Conservation (phyloP, 2,329 filamentous ascomycete genomes). For the Penicillium rolfsii region DNA sequence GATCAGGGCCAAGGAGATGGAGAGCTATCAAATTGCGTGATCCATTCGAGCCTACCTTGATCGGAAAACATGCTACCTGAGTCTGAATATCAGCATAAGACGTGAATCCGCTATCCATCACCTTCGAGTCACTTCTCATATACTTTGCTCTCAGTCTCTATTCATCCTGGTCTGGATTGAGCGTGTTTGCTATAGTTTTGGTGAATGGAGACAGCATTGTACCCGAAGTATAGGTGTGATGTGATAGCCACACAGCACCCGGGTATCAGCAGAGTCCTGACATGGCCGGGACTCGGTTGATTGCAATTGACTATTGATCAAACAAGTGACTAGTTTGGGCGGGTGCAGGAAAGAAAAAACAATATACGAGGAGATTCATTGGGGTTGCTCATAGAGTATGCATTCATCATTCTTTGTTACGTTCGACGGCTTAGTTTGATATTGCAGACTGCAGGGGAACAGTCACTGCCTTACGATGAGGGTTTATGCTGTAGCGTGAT, state of each 20-base stretch:
- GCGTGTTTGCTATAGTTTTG: not conserved
- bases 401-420: too few species aligned
- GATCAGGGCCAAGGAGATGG: not conserved
- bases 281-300: not conserved
- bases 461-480: not conserved
- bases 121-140: not conserved
- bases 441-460: not conserved
- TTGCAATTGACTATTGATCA: not conserved
- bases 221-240: not conserved
- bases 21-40: too few species aligned
- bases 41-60: too few species aligned
- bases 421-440: not conserved
- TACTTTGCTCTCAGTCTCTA: not conserved
- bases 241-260: slow-evolving; percentile 10
- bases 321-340: slow-evolving; percentile 1
- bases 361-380: not conserved
- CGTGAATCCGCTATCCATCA: not conserved
- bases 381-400: not conserved
- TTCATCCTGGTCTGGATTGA: not conserved
- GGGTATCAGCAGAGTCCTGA: slow-evolving; percentile 7
- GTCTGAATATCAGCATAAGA: not conserved
- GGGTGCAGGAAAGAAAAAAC: not conserved
- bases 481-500: not conserved
- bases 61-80: too few species aligned
- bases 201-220: slow-evolving; percentile 1